Base-by-base conservation (phyloP, 2,329 filamentous ascomycete genomes). In the Sclerotinia glacialis region DNA sequence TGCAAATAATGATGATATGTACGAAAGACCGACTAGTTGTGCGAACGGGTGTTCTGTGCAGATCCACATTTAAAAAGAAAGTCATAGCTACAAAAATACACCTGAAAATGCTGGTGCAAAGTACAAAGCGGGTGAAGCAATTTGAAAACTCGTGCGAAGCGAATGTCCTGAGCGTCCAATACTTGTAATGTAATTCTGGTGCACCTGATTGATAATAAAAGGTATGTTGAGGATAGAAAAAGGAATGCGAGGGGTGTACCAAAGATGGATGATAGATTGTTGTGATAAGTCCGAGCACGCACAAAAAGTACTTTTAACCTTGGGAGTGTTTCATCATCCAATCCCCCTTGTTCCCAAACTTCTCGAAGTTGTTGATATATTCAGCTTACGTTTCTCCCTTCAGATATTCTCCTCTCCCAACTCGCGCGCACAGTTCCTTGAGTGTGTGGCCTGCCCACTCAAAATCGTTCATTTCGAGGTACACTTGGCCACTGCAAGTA, bases 401-500 rank as follows among this genome's bases (percentile, higher is more conserved):
- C 34, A 74, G 34, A 66, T 68, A 74, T 49, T 75, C 72, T 7
- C 80, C 80, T 56, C 77, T 78, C 53, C 78, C 78, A 42, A 84
- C 82, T 70, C 82, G 78, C 52, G 80, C 79, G 72, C 83, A 87
- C 6, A 90, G 71, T 44, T 80, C 78, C 56, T 76, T 75, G 55
- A 77, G 55, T 8, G 54, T 68, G 26, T 70, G 75, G 0, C 83
- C 91, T 5, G 84, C 83, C 84, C 85, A 91, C 75, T 89, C 85
- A 74, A 95, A 97, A 77, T 97, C 93, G 16, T 82, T 82, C 70
- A 89, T 76, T 34, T 92, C 91, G n/a, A 97, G 78, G 76, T 95
- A 98, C 0, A 95, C 84, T 81, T 97, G 93, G 18, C 86, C 91
- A 75, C 90, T 93, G 55, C 18, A 16, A n/a, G 60, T n/a, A 37